Base-by-base conservation (phyloP, 768 basidiomycete genomes). In the Naematelia aurantialba region DNA sequence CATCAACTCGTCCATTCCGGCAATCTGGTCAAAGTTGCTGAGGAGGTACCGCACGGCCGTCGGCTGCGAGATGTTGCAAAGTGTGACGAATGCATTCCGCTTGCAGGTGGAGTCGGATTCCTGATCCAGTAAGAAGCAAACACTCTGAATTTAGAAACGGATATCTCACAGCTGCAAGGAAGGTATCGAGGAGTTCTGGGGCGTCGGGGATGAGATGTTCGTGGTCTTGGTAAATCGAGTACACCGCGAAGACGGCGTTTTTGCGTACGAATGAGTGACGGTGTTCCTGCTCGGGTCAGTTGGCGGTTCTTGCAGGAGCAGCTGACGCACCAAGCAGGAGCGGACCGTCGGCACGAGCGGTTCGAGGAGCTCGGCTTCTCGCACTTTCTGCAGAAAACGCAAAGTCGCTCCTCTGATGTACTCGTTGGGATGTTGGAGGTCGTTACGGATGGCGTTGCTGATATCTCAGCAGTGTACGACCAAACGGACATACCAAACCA, bases 351-450 rank as follows among this genome's bases (percentile, higher is more conserved):
- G 96, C 60, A 98, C 84, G 61, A 98, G 85, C 24, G 96, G 96
- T 80, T 98, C 96, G 24, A 98, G 84, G 12, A 98, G 84, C 76
- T 99, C 96, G 2, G 85, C 81, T 67, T 98, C 96, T 77, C 89
- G 88, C 53, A 99, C 88, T 81, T 99, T 99, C 79, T 94, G 90
- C 12, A 98, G 83, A 80, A 93, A 94, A 24, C 96, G 88, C 30
- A 98, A 84, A 11, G 91, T 93, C n/a, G 92, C 90, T 46, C 96
- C 96, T 34, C 96, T 89, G 69, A 99, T 96, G 77, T 97, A 99
- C 81, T 99, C 96, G 70, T 99, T 98, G 8, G 94, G 93, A 72
- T 99, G 96, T 92, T 98, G 93, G 89, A 98, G 84, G 80, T 99
- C 94, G 77, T 97, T 96, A 62, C 92, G 89, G 76, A 98, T 91